These are phyloP conservation scores for Colletotrichum spinosum DNA, from an alignment of 2,329 filamentous ascomycete genomes.

Conservation along the genomic window DNA sequence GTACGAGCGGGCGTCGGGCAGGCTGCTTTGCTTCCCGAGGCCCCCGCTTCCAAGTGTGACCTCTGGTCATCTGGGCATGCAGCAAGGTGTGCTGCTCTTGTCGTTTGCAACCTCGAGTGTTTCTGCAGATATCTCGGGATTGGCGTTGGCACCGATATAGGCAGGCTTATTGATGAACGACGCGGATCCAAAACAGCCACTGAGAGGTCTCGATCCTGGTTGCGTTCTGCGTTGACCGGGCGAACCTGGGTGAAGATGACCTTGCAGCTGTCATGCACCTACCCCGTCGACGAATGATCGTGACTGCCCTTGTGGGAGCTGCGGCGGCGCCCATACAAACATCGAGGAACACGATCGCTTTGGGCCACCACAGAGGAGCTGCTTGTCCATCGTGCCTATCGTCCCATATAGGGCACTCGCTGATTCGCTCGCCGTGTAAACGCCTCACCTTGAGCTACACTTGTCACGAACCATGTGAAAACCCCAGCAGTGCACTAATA, in stretches of 20 bases:
- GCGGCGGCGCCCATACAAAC: slow-evolving; percentile 52
- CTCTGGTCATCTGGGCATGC: slow-evolving; percentile 44
- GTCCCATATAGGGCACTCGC: slow-evolving; percentile 10
- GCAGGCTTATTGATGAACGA: too few species aligned
- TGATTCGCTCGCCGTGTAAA: slow-evolving; percentile 8
- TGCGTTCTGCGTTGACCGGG: slow-evolving; percentile 44
- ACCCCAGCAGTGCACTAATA: too few species aligned
- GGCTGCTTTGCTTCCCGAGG: slow-evolving; percentile 48
- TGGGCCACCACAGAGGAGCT: slow-evolving; percentile 47
- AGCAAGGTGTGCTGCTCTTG: slow-evolving; percentile 44
- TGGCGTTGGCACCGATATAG: slow-evolving; percentile 39
- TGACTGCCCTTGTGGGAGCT: slow-evolving; percentile 50
- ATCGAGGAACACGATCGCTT: slow-evolving; percentile 50
- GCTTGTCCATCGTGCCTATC: slow-evolving; percentile 13
- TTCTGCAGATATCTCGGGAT: slow-evolving; percentile 48
- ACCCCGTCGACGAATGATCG: slow-evolving; percentile 4
- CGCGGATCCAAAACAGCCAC: too few species aligned
- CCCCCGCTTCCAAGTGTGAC: slow-evolving; percentile 47
- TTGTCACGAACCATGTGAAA: too few species aligned
- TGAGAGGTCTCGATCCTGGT: slow-evolving; percentile 45
- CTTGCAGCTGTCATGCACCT: slow-evolving; percentile 7
- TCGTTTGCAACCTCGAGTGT: slow-evolving; percentile 39
- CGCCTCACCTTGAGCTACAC: not conserved
- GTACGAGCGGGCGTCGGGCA: slow-evolving; percentile 43
- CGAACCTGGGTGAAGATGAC: slow-evolving; percentile 44